Base-by-base conservation (phyloP, 192 early-diverging fungal genomes). In the Coemansia sp. region DNA sequence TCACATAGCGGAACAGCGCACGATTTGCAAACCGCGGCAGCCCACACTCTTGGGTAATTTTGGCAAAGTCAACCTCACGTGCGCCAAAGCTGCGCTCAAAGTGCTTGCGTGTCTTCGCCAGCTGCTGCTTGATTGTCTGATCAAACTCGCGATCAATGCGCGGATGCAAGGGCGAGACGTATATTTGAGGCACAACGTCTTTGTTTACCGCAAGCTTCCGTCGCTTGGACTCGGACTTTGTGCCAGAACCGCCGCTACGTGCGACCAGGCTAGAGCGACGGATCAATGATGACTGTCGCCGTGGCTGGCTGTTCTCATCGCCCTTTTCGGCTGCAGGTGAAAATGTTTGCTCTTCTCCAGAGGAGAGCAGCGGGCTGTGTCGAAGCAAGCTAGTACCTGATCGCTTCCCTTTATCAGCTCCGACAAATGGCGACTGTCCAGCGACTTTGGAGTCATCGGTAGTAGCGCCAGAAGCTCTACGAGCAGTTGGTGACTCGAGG, bases 11-110 rank as follows among this genome's bases (percentile, higher is more conserved):
- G 57, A 87, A 89, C 59, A 91, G 63, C 25, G 85, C 89, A n/a
- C 85, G 67, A 65, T 89, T 91, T 64, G 86, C 84, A 64, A 85
- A 91, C 15, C 86, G 83, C 11, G 89, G 89, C 52, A 91, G 62
- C 7, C 76, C 84, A 52, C 89, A 91, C 61, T 62, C 59, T 5
- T 49, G 67, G n/a, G 82, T 87, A 24, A 87, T 75, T 32, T 69
- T 60, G 15, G 71, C 60, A 79, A 87, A 85, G 39, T 82, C 82
- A 1, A 63, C 67, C 64, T 84, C 83, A 15, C 67, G 70, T 1
- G 70, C 67, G 5, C 76, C 82, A 71, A 83, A 83, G 52, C 70
- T 69, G 66, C 71, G 32, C 51, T 67, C 73, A 70, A 83, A 77
- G 52, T 72, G 64, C n/a, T 51, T 59, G 29, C 66, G 72, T 8